Evolutionary conservation across 2,329 filamentous ascomycete species (phyloP).

Genomic region (Xylariaceae sp.): DNA sequence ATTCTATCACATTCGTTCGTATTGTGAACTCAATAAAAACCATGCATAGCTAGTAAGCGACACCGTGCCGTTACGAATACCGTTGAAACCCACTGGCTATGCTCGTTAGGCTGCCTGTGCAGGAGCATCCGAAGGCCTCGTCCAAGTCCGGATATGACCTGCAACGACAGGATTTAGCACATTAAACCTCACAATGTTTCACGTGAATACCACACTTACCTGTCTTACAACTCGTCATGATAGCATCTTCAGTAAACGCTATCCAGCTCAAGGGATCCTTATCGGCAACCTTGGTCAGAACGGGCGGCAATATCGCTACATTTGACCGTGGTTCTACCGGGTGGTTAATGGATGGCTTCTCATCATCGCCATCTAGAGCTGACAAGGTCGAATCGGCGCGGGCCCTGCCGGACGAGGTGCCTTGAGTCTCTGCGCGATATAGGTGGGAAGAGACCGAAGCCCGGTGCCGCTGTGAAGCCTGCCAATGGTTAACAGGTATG

Average conservation of each 20-base stretch:
- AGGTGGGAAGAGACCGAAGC: slow-evolving; percentile 52
- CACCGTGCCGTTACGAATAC: no score
- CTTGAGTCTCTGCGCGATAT: slow-evolving; percentile 59
- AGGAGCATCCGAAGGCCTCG: slow-evolving; percentile 36
- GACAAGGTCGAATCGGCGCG: slow-evolving; percentile 69
- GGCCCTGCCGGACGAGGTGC: slow-evolving; percentile 53
- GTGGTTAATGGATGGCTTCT: slow-evolving; percentile 61
- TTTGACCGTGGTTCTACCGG: slow-evolving; percentile 78
- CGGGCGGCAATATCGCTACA: slow-evolving; percentile 83
- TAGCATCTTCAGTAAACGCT: slow-evolving; percentile 88
- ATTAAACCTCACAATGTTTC: not conserved
- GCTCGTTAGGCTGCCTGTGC: slow-evolving; percentile 19
- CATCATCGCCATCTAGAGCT: slow-evolving; percentile 45
- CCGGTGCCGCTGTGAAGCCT: slow-evolving; percentile 54
- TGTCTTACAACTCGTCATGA: slow-evolving; percentile 86
- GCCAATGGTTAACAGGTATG: slow-evolving; percentile 2
- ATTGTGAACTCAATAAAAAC: no score
- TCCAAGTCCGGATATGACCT: slow-evolving; percentile 43
- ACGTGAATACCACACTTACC: slow-evolving; percentile 54
- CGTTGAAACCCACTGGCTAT: not conserved
- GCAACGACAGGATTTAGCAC: slow-evolving; percentile 1
- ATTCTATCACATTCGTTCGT: no score
- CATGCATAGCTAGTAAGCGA: no score
- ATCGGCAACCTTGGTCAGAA: slow-evolving; percentile 84
- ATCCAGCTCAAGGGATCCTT: slow-evolving; percentile 85